A percentile compares a stretch with the other conserved stretches of the same genome.
phyloP scores from a whole-genome alignment of 257 asterid genomes.

The Buddleja alternifolia region DNA sequence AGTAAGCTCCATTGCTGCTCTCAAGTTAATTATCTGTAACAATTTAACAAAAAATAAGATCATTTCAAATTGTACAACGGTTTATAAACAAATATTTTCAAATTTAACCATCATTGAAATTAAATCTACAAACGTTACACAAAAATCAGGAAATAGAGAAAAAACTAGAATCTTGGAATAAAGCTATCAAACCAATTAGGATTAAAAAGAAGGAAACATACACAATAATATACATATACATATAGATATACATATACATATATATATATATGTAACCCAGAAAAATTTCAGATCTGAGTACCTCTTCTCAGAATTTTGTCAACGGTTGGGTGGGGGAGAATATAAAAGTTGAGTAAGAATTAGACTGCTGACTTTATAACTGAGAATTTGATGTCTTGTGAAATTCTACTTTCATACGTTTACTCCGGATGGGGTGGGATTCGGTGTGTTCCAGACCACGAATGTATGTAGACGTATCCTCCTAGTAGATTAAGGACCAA shows the following conservation, averaged over 20 bases:
- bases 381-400: too few relatives aligned
- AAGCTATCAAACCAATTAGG: conserved; percentile 17
- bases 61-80: background rate
- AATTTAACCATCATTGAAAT: conserved; percentile 4
- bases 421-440: too few relatives aligned
- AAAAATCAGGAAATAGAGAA: background rate
- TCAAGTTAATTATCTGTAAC: conserved; percentile 33
- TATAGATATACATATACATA: too few relatives aligned
- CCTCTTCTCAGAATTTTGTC: conserved; percentile 2
- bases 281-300: conserved; percentile 14
- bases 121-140: conserved; percentile 9
- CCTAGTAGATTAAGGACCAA: too few relatives aligned
- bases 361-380: too few relatives aligned
- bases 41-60: background rate
- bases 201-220: background rate
- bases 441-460: too few relatives aligned
- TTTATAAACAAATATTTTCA: background rate
- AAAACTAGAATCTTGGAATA: conserved; percentile 26
- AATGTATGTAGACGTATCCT: too few relatives aligned
- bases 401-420: too few relatives aligned
- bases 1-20: conserved; percentile 48
- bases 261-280: conserved; percentile 15
- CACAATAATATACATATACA: too few relatives aligned
- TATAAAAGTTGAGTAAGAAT: too few relatives aligned
- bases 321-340: conserved; percentile 4